Evolutionary conservation across 176 grass and related monocot genomes (phyloP).

Genomic region (Alopecurus myosuroides): DNA sequence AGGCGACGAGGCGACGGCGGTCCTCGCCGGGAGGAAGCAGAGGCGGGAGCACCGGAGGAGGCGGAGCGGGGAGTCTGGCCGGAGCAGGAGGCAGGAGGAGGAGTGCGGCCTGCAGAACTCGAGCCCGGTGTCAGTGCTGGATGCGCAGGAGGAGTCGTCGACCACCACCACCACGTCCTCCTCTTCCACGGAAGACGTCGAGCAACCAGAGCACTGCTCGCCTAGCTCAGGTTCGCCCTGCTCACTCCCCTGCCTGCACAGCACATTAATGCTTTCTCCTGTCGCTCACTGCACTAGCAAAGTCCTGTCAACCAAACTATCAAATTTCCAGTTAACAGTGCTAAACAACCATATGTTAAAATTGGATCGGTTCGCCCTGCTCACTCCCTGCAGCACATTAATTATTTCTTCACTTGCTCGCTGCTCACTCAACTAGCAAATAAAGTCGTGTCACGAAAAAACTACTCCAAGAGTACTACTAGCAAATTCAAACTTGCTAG

Average conservation of each 20-base stretch:
- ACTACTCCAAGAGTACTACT: too few species aligned
- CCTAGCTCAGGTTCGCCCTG: constrained; percentile 42
- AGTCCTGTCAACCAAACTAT: background rate
- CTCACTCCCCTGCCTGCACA: background rate
- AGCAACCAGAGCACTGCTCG: constrained; percentile 27
- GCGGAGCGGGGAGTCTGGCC: background rate
- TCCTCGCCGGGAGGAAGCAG: background rate
- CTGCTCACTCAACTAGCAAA: too few species aligned
- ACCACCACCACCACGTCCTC: constrained; percentile 7
- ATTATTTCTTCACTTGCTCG: too few species aligned
- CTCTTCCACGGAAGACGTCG: constrained; percentile 27
- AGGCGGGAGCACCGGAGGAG: background rate
- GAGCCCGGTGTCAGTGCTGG: constrained; percentile 87
- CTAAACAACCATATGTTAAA: background rate
- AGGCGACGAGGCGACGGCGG: background rate
- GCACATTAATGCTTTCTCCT: background rate
- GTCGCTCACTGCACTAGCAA: background rate
- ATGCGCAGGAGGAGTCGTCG: constrained; percentile 19
- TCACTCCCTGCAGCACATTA: too few species aligned
- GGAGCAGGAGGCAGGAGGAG: background rate
- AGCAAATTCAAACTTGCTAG: too few species aligned
- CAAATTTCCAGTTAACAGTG: background rate
- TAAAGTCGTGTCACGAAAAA: too few species aligned
- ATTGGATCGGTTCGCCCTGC: too few species aligned
- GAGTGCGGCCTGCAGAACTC: constrained; percentile 21